Conservation (phyloP, 2,329 filamentous ascomycete genomes). For the Colletotrichum siamense region DNA sequence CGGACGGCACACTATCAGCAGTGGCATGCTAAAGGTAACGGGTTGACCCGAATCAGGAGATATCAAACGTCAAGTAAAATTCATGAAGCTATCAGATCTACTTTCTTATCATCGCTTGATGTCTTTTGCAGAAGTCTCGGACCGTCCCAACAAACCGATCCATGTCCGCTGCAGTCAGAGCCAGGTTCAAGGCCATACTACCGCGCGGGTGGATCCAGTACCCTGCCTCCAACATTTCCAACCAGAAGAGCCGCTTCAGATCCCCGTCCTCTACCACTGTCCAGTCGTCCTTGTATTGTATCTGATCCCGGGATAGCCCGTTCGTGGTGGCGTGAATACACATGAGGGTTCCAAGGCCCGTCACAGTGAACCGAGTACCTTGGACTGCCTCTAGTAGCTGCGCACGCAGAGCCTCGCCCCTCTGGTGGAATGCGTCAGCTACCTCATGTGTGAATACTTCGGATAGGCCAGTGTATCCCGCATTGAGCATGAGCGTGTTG, state of each 20-base stretch:
- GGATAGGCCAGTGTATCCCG: neutral
- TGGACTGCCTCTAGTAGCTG: neutral
- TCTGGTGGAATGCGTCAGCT: neutral
- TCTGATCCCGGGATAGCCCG: neutral
- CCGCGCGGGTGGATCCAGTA: neutral
- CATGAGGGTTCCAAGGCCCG: neutral
- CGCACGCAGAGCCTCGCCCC: neutral
- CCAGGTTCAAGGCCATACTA: neutral
- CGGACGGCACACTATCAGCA: neutral
- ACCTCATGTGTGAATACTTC: neutral
- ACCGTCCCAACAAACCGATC: neutral
- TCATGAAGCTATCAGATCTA: neutral
- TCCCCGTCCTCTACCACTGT: neutral
- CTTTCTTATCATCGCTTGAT: neutral
- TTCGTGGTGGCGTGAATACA: neutral
- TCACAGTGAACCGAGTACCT: neutral
- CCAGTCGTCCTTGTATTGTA: neutral
- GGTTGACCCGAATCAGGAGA: neutral
- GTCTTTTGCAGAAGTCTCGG: neutral
- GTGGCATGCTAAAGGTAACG: neutral
- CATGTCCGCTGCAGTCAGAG: neutral
- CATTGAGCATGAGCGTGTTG: constrained; percentile 37
- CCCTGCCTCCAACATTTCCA: neutral
- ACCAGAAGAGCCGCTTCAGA: neutral
- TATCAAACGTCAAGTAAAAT: neutral